Percentiles rank a stretch among this genome's conserved stretches.
phyloP scores from a whole-genome alignment of 345 rosid genomes.

The Pugionium cornutum region DNA sequence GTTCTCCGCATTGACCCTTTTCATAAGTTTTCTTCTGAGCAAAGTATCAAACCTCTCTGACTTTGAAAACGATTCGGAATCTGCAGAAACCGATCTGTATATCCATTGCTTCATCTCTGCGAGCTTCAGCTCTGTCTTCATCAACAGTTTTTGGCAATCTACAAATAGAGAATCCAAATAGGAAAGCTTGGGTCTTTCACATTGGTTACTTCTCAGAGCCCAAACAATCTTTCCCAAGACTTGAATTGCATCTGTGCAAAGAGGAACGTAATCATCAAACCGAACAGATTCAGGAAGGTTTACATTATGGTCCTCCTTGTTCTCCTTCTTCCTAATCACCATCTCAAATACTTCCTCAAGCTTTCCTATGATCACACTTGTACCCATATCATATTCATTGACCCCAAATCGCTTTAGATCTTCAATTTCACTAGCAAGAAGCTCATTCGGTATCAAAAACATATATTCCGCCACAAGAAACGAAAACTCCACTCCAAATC shows the following conservation, averaged over 20 bases:
- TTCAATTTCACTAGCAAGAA: slow-evolving; percentile 6
- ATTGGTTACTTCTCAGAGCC: not conserved
- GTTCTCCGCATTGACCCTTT: not conserved
- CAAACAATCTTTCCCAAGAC: slow-evolving; percentile 26
- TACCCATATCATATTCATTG: slow-evolving; percentile 5
- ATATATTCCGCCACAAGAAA: slow-evolving; percentile 24
- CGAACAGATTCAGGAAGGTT: slow-evolving; percentile 5
- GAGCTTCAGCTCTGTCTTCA: slow-evolving; percentile 28
- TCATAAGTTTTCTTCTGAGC: not conserved
- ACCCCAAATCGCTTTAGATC: slow-evolving; percentile 8
- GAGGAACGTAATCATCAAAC: slow-evolving; percentile 2
- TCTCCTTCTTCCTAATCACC: slow-evolving; percentile 17
- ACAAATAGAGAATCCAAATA: slow-evolving; percentile 16
- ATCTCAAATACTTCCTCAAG: slow-evolving; percentile 17
- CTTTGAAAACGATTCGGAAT: slow-evolving; percentile 20
- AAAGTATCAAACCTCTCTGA: slow-evolving; percentile 8
- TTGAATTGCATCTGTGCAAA: slow-evolving; percentile 8
- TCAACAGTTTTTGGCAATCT: slow-evolving; percentile 25
- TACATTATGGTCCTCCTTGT: not conserved
- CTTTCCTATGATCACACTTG: slow-evolving; percentile 21
- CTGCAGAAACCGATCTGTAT: slow-evolving; percentile 21
- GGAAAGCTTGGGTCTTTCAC: slow-evolving; percentile 1
- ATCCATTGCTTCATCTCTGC: slow-evolving; percentile 20
- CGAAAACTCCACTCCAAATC: slow-evolving; percentile 25
- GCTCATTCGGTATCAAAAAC: slow-evolving; percentile 19